Evolutionary conservation across 208 protist species (phyloP).

Genomic region (Wallacemonas sp.): DNA sequence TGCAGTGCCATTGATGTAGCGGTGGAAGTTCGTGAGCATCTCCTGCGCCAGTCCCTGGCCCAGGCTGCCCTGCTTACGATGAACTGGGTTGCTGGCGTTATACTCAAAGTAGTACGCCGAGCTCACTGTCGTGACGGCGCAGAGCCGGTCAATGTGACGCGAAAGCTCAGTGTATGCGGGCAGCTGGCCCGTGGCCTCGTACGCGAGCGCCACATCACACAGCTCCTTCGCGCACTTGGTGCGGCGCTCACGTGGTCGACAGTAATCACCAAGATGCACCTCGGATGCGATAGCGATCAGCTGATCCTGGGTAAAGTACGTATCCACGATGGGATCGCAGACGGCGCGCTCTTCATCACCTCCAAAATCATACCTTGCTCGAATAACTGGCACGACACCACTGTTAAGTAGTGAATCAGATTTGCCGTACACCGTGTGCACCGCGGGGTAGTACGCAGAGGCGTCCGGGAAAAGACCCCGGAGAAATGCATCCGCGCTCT

Average conservation of each 20-base stretch:
- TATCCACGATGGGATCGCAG: conserved; percentile 28
- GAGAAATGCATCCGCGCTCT: conserved; percentile 39
- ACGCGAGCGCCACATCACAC: conserved; percentile 58
- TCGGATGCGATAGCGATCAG: conserved; percentile 27
- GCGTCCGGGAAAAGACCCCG: conserved; percentile 37
- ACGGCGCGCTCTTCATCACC: conserved; percentile 11
- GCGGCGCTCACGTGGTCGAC: conserved; percentile 15
- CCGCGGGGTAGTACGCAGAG: conserved; percentile 26
- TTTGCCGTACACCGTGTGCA: conserved; percentile 21
- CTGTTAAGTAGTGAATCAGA: conserved; percentile 25
- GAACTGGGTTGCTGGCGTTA: conserved; percentile 34
- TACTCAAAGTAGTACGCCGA: conserved; percentile 39
- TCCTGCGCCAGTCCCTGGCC: conserved; percentile 46
- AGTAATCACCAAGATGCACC: conserved; percentile 37
- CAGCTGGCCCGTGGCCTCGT: conserved; percentile 36
- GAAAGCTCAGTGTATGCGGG: conserved; percentile 23
- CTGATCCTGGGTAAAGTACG: conserved; percentile 25
- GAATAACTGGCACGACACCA: conserved; percentile 18
- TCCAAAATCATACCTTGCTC: conserved; percentile 19
- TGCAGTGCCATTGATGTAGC: conserved; percentile 20
- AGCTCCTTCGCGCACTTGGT: conserved; percentile 40
- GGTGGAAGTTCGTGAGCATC: conserved; percentile 44
- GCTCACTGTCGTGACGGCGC: conserved; percentile 26
- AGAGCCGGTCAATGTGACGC: conserved; percentile 32
- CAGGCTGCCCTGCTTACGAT: conserved; percentile 51